Evolutionary conservation across 345 rosid genomes (phyloP).

Genomic region (Odontarrhena argentea): DNA sequence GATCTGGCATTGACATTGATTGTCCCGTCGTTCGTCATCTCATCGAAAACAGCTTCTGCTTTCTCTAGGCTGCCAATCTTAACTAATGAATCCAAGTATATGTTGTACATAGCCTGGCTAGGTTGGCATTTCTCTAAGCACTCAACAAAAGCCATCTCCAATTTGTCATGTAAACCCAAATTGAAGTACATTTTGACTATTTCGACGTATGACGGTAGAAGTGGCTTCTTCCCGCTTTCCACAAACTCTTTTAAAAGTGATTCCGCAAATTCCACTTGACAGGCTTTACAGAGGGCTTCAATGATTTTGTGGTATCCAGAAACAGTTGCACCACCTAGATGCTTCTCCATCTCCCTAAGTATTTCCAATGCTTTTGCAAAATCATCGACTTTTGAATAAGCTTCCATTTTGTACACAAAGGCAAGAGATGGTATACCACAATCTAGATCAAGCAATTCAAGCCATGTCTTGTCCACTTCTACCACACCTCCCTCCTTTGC

Average conservation of each 20-base stretch:
- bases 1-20: constrained; percentile 62
- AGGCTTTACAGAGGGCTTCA: constrained; percentile 60
- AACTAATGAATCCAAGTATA: constrained; percentile 74
- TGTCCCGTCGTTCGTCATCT: constrained; percentile 47
- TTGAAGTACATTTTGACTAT: constrained; percentile 59
- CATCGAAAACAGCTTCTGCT: constrained; percentile 65
- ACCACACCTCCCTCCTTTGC: constrained; percentile 64
- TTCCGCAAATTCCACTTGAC: constrained; percentile 58
- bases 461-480: constrained; percentile 73
- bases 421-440: constrained; percentile 59
- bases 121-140: constrained; percentile 67
- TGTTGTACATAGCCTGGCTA: constrained; percentile 58
- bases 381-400: constrained; percentile 59
- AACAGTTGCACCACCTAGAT: constrained; percentile 53
- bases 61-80: constrained; percentile 54
- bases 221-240: constrained; percentile 66
- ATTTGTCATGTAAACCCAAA: constrained; percentile 58
- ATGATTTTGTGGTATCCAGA: constrained; percentile 78
- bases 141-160: constrained; percentile 54
- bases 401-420: constrained; percentile 80
- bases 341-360: constrained; percentile 70
- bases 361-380: constrained; percentile 55
- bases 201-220: constrained; percentile 60
- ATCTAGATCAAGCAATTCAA: constrained; percentile 47
- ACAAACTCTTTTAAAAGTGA: constrained; percentile 64